Base-by-base conservation (phyloP, 2,329 filamentous ascomycete genomes). In the Tricladium varicosporioides region DNA sequence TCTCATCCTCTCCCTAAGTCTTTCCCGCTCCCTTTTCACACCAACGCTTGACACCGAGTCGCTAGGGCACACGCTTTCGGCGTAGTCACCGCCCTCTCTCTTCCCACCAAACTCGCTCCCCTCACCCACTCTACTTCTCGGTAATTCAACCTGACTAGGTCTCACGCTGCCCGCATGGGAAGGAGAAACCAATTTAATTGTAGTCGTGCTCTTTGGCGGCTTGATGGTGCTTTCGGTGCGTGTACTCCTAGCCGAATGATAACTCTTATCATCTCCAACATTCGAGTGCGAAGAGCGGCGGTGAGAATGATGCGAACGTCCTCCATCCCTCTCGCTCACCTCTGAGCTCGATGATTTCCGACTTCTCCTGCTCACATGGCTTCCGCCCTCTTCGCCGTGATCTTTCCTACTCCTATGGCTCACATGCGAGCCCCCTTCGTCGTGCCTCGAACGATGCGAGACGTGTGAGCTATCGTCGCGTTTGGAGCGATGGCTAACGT, bases 11-110 rank as follows among this genome's bases (percentile, higher is more conserved):
- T 63, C 60, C 40, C 58, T 54, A 48, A 67, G 53, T 13, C 65
- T 51, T 32, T 65, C 59, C 53, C 65, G 57, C 54, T 69, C 65
- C 54, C 56, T 60, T 60, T 69, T 69, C 22, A 51, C 65, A n/a
- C 81, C 83, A n/a, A 85, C 76, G 62, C 80, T 82, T 67, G 82
- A 85, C 55, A 86, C 83, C 65, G 83, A 86, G 66, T 86, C 83
- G 63, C 78, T 80, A 1, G 83, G 83, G 45, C 78, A 81, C 36
- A 86, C 73, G 63, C 80, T 84, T 49, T 74, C 77, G 51, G 72
- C 70, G 61, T 83, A 80, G 42, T 80, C 76, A 9, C 46, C 27
- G 7, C 60, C 59, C 7, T 27, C 22, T 7, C 22, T 27, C 22
- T 7, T 7, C 22, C 22, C 22, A 27, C 22, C 22, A 27, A 27